phyloP scores from a whole-genome alignment of 1,284 basidiomycete species.

The Filobasidium uniguttulatum region DNA sequence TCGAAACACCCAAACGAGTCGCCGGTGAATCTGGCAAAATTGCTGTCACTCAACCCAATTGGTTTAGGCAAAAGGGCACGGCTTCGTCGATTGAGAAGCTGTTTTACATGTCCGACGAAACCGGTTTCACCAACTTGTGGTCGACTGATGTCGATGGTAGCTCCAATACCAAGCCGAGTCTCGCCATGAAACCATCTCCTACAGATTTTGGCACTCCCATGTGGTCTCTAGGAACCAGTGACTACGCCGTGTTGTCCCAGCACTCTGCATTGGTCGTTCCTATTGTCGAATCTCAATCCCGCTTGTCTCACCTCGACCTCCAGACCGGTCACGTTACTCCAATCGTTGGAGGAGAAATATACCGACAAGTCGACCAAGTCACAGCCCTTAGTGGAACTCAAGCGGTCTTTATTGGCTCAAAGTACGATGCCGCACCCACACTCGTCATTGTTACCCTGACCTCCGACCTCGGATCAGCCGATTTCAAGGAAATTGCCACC shows the following conservation, averaged over 20 bases:
- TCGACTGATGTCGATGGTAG: slow-evolving; percentile 4
- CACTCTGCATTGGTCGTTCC: slow-evolving; percentile 16
- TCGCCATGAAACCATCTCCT: slow-evolving; percentile 12
- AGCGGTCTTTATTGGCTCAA: slow-evolving; percentile 18
- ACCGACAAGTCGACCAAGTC: slow-evolving; percentile 16
- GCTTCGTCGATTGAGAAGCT: slow-evolving; percentile 16
- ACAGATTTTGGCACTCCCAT: slow-evolving; percentile 16
- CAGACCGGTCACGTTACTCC: slow-evolving; percentile 12
- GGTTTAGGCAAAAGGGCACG: no score
- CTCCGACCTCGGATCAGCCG: background rate
- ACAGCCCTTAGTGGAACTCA: slow-evolving; percentile 16
- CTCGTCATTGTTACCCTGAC: slow-evolving; percentile 17
- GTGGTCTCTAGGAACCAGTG: slow-evolving; percentile 24
- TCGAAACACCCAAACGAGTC: slow-evolving; percentile 2
- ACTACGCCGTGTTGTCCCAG: slow-evolving; percentile 17
- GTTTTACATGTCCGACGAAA: slow-evolving; percentile 30
- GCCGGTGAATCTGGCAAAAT: slow-evolving; percentile 8
- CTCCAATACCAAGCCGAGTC: slow-evolving; percentile 3
- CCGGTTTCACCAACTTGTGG: slow-evolving; percentile 20
- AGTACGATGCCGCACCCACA: slow-evolving; percentile 14
- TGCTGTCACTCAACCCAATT: slow-evolving; percentile 9
- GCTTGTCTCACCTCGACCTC: slow-evolving; percentile 17
- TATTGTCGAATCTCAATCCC: slow-evolving; percentile 11
- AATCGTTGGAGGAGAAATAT: slow-evolving; percentile 11
- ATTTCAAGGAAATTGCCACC: slow-evolving; percentile 10